phyloP scores from a whole-genome alignment of 176 grass and related monocot species.

The Luzula sylvatica region DNA sequence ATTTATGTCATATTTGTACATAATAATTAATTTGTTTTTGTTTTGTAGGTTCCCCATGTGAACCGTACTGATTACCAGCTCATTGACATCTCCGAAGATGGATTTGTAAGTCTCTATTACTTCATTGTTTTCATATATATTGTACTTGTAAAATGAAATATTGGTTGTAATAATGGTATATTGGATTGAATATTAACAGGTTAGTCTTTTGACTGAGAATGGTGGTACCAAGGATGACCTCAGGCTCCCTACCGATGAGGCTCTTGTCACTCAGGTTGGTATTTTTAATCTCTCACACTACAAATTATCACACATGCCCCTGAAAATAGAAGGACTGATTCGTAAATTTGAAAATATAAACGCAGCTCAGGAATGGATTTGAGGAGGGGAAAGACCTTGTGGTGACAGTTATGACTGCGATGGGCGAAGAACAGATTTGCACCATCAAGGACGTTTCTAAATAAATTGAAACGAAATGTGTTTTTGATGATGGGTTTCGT shows the following conservation, averaged over 20 bases:
- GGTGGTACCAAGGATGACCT: slow-evolving; percentile 59
- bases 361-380: slow-evolving; percentile 39
- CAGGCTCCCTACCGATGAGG: slow-evolving; percentile 44
- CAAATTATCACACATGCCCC: not conserved
- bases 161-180: too few relatives aligned
- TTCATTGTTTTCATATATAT: not conserved
- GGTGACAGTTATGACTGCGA: slow-evolving; percentile 38
- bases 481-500: slow-evolving; percentile 7
- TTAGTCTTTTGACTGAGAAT: slow-evolving; percentile 57
- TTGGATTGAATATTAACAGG: slow-evolving; percentile 20
- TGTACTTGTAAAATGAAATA: not conserved
- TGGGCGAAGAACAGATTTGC: slow-evolving; percentile 54
- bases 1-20: not conserved
- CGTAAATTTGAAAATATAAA: slow-evolving; percentile 1
- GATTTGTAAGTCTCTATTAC: slow-evolving; percentile 32
- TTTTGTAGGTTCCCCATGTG: slow-evolving; percentile 44
- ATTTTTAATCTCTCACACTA: too few relatives aligned
- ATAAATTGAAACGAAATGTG: slow-evolving; percentile 17
- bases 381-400: slow-evolving; percentile 43
- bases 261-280: slow-evolving; percentile 35
- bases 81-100: slow-evolving; percentile 73
- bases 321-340: not conserved
- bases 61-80: slow-evolving; percentile 66
- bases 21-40: slow-evolving; percentile 2
- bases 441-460: slow-evolving; percentile 43